Percentiles rank a stretch among this genome's conserved stretches.
phyloP scores from a whole-genome alignment of 495 filamentous ascomycete genomes.

The Lasiosphaeriaceae sp. region DNA sequence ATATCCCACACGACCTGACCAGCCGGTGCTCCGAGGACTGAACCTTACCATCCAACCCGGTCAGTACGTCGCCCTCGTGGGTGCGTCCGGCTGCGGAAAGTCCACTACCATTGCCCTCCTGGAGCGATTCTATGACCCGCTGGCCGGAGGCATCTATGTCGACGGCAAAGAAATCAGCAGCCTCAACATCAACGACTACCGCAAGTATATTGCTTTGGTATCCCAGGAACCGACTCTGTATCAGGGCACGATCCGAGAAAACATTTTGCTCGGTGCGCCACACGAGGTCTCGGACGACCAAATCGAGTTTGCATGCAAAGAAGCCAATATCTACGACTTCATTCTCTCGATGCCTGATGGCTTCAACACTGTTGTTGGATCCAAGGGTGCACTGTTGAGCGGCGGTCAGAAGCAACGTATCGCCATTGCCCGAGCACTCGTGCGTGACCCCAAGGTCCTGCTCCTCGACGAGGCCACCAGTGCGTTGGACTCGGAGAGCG shows the following conservation, averaged over 20 bases:
- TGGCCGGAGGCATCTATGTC: slow-evolving; percentile 53
- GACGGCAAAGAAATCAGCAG: slow-evolving; percentile 51
- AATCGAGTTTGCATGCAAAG: slow-evolving; percentile 55
- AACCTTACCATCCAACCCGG: slow-evolving; percentile 61
- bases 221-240: slow-evolving; percentile 61
- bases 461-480: slow-evolving; percentile 81
- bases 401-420: slow-evolving; percentile 82
- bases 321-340: slow-evolving; percentile 67
- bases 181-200: slow-evolving; percentile 51
- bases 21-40: slow-evolving; percentile 50
- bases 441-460: slow-evolving; percentile 68
- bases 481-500: slow-evolving; percentile 71
- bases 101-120: slow-evolving; percentile 67
- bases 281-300: slow-evolving; percentile 47
- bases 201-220: slow-evolving; percentile 56
- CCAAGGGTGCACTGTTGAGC: slow-evolving; percentile 62
- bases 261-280: slow-evolving; percentile 53
- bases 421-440: slow-evolving; percentile 72
- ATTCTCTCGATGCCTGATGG: slow-evolving; percentile 61
- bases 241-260: slow-evolving; percentile 56
- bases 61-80: slow-evolving; percentile 68
- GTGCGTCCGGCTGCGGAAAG: slow-evolving; percentile 72
- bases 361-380: slow-evolving; percentile 61
- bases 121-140: slow-evolving; percentile 63
- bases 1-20: slow-evolving; percentile 58